Evolutionary conservation across 805 yeast genomes (phyloP), one percentile per base, ranked within the genome.

Genomic region (Saccharomyces paradoxus): DNA sequence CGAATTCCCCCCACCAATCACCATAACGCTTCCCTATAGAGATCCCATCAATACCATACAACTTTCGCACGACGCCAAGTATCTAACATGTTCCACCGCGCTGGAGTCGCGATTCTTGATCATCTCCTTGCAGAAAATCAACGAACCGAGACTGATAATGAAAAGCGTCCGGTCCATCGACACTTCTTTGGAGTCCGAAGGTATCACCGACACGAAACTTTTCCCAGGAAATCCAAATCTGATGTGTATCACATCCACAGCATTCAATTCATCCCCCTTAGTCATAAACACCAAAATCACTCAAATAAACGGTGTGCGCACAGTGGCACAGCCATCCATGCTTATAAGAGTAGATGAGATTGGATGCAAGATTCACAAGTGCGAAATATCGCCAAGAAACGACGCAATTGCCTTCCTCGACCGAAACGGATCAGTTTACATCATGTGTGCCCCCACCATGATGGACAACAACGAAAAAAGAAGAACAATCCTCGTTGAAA

Each of bases 351-450:
- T 90, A 14, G 87, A 86, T 53, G 96, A 91, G 62, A 79, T 91
- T 14, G 97, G 98, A 0, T 80, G 87, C 2, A 75, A 81, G 5
- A 86, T 90, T 55, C 96, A 91, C 66, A 76, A 77, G 48, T 81
- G 85, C 54, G 83, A 84, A 24, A 77, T 87, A 0, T 87, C 95
- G 2, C 96, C 97, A 1, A 74, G 96, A 24, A 91, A 94, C 30
- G 96, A 90, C 65, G 85, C 94, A 0, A 76, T 89, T 29, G 96
- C 92, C 2, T 85, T 87, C 60, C 70, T 90, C 22, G 94, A 87
- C 64, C 81, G 87, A 56, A 82, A 82, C 53, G 98, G 98, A 0
- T 74, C 81, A 1, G 83, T 90, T 0, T 89, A 80, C 61, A 73
- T 89, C 44, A 79, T 87, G 69, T 75, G 82, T 12, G 79, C 88